These are phyloP conservation scores for Macadamia integrifolia DNA, from an alignment of 164 flowering plant species.

Conservation along the genomic window DNA sequence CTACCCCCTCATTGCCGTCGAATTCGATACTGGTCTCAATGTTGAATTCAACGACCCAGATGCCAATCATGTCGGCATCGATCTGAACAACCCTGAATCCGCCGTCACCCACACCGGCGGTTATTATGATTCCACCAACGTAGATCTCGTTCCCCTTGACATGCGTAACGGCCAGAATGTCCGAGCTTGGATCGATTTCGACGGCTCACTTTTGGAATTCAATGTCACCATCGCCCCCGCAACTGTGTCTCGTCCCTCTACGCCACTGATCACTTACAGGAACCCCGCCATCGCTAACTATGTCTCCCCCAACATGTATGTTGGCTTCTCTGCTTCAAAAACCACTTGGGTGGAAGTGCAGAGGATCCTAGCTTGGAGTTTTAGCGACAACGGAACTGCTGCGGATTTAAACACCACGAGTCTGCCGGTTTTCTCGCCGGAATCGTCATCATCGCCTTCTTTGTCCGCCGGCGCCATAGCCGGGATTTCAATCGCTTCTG, in stretches of 20 bases:
- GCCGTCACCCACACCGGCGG: slow-evolving; percentile 30
- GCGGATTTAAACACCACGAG: slow-evolving; percentile 37
- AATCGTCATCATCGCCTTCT: slow-evolving; percentile 15
- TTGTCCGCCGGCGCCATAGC: slow-evolving; percentile 44
- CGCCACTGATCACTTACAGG: slow-evolving; percentile 38
- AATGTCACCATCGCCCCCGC: slow-evolving; percentile 38
- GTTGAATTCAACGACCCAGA: slow-evolving; percentile 69
- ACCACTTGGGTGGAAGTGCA: slow-evolving; percentile 43
- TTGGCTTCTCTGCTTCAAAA: slow-evolving; percentile 58
- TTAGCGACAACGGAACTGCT: slow-evolving; percentile 38
- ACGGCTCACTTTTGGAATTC: slow-evolving; percentile 35
- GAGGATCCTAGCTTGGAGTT: slow-evolving; percentile 55
- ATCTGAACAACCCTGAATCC: slow-evolving; percentile 56
- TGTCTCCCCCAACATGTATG: slow-evolving; percentile 37
- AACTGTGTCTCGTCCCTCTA: slow-evolving; percentile 27
- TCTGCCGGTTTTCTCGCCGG: slow-evolving; percentile 32
- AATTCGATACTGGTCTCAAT: slow-evolving; percentile 74
- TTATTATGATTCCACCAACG: slow-evolving; percentile 31
- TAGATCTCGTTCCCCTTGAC: neutral
- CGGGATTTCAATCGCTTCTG: slow-evolving; percentile 42
- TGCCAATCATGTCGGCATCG: slow-evolving; percentile 66
- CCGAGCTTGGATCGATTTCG: slow-evolving; percentile 78
- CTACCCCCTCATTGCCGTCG: slow-evolving; percentile 68
- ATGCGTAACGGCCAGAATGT: slow-evolving; percentile 67
- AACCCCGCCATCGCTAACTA: slow-evolving; percentile 38